Evolutionary conservation across 2,329 filamentous ascomycete species (phyloP), one percentile per base, ranked within the genome.

Genomic region (Niveomyces coronatus): DNA sequence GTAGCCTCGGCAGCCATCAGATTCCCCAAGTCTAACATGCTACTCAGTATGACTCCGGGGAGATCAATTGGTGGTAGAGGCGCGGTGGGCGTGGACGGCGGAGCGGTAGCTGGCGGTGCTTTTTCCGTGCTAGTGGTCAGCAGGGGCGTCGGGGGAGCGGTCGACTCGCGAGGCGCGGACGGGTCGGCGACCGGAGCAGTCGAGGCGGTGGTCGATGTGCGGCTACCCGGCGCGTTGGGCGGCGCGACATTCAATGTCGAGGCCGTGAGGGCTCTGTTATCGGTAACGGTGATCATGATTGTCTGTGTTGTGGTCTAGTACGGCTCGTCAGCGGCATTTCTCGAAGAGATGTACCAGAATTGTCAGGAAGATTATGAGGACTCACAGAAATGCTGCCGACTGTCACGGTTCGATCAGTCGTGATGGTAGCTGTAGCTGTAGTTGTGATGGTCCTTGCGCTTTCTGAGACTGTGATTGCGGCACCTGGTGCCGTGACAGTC

Each of bases 11-110:
- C 33, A 10, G 33, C 33, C 17, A 47, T 47, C 34, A 70, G 49
- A 39, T 62, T 68, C 20, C 67, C 68, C 9, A 71, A 51, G 35
- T 64, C 55, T 29, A 71, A 50, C 31, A 57, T 50, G 40, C 61
- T 70, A 46, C 54, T 63, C 33, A 71, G 52, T 6, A 52, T 56
- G 41, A 68, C 40, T 8, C 60, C 62, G 22, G 55, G 61, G 8
- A 67, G 42, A 43, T 67, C 54, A 40, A 67, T 58, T 1, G 50
- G 47, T 13, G 46, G 44, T 8, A 50, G 42, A 3, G 49, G 51
- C 11, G 43, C 43, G 5, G 32, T 10, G n/a, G 39, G 44, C 9
- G 31, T 10, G 16, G 39, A 5, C 9, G 27, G 18, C 9, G 38
- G 7, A 9, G 38, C 17, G 19, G 27, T 16, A 4, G 24, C n/a